phyloP scores from a whole-genome alignment of 352 stramenopile species.

The Peronospora farinosa region DNA sequence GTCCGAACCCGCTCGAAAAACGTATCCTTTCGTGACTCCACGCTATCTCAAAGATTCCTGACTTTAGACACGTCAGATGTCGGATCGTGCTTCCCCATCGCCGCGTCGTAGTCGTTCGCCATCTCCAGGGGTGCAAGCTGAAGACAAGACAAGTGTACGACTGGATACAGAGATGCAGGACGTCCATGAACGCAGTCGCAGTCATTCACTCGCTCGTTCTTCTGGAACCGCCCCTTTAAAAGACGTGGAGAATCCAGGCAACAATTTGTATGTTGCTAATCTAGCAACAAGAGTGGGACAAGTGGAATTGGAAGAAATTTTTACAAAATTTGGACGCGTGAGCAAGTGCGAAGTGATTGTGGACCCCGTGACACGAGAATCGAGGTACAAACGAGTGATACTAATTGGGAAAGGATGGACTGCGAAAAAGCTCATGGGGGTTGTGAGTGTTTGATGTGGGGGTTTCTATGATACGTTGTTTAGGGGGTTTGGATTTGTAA shows the following conservation, averaged over 20 bases:
- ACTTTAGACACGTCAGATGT: constrained; percentile 13
- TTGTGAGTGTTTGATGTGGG: background rate
- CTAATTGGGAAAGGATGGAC: too few species aligned
- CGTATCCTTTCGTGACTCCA: too few species aligned
- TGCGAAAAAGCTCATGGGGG: too few species aligned
- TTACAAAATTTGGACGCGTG: constrained; percentile 65
- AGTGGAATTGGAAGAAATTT: constrained; percentile 60
- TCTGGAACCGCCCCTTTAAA: constrained; percentile 11
- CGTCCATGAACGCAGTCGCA: constrained; percentile 10
- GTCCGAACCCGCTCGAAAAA: constrained; percentile 21
- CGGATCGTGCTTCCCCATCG: constrained; percentile 31
- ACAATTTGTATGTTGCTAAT: constrained; percentile 81
- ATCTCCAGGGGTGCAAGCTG: constrained; percentile 16
- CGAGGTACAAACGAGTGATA: constrained; percentile 28
- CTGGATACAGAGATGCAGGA: constrained; percentile 4
- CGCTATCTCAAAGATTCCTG: constrained; percentile 8
- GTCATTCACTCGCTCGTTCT: constrained; percentile 33
- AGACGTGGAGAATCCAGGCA: constrained; percentile 49
- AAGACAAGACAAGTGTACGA: constrained; percentile 17
- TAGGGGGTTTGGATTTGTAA: constrained; percentile 74
- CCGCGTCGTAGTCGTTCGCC: constrained; percentile 22
- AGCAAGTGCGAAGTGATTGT: constrained; percentile 78
- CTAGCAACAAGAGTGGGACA: constrained; percentile 49
- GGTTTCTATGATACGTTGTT: background rate
- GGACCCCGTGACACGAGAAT: constrained; percentile 70